These are phyloP conservation scores for Chlamydomonas applanata DNA, from an alignment of 139 green algal species.

Conservation along the genomic window DNA sequence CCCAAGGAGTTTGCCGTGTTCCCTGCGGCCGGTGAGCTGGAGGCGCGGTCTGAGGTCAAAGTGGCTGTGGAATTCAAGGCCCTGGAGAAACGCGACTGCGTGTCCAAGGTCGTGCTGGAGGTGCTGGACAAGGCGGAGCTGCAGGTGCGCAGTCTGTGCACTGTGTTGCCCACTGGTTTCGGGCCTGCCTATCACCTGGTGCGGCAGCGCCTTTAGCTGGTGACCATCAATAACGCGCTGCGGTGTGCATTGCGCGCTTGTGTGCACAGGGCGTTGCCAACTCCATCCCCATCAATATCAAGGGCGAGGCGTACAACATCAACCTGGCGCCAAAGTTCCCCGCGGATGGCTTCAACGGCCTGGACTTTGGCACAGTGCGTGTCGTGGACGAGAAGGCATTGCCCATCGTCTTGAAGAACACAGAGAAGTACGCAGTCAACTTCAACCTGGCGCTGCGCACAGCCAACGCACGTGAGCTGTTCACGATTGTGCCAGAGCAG, in stretches of 20 bases:
- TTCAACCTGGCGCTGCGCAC: conserved; percentile 54
- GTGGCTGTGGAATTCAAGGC: conserved; percentile 66
- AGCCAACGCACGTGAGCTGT: conserved; percentile 34
- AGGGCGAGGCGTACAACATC: conserved; percentile 76
- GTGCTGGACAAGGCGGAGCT: conserved; percentile 24
- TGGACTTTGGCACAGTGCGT: conserved; percentile 67
- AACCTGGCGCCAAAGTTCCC: conserved; percentile 66
- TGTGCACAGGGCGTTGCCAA: conserved; percentile 46
- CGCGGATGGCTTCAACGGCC: conserved; percentile 29
- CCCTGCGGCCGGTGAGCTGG: conserved; percentile 43
- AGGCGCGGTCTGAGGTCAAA: conserved; percentile 36
- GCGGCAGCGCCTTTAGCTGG: too few species aligned
- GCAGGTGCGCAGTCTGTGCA: background rate
- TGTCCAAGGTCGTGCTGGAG: conserved; percentile 52
- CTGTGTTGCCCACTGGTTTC: background rate
- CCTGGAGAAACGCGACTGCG: conserved; percentile 53
- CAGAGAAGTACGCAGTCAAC: conserved; percentile 68
- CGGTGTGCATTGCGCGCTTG: too few species aligned
- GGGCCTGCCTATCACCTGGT: too few species aligned
- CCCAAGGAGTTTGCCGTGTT: conserved; percentile 56
- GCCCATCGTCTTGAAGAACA: conserved; percentile 64
- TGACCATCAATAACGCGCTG: too few species aligned
- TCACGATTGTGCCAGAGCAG: conserved; percentile 51
- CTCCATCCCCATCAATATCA: conserved; percentile 55
- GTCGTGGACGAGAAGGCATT: conserved; percentile 47